Percentiles rank a stretch among this genome's conserved stretches.
Conservation (phyloP, 257 asterid genomes). For the Linderniella brevidens region DNA sequence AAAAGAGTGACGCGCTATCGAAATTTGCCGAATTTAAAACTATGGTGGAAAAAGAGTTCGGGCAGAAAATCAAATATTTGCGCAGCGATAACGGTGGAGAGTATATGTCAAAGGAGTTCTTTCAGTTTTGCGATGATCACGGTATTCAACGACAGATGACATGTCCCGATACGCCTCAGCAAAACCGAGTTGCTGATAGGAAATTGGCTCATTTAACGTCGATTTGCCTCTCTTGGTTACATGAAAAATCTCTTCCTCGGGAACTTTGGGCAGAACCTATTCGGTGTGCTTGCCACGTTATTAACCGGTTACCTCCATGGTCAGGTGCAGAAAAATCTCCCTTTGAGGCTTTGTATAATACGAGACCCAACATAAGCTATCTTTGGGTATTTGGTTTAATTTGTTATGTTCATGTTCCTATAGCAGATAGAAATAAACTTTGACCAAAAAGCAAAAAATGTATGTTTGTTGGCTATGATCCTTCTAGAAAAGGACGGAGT, state of each 20-base stretch:
- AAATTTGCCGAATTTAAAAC: background rate
- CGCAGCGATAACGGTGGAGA: background rate
- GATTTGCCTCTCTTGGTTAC: background rate
- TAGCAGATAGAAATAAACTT: background rate
- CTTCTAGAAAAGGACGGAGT: background rate
- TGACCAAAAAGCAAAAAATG: background rate
- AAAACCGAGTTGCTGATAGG: background rate
- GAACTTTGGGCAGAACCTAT: constrained; percentile 1
- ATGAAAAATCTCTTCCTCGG: background rate
- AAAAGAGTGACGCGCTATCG: background rate
- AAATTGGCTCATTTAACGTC: background rate
- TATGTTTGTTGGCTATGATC: constrained; percentile 2
- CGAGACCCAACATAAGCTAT: background rate
- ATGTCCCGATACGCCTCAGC: background rate
- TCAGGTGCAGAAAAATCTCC: background rate
- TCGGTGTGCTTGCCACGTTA: background rate
- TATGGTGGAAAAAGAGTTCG: background rate
- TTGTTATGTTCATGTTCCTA: background rate
- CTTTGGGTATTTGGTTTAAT: background rate
- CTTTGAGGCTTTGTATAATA: background rate
- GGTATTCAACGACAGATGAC: background rate
- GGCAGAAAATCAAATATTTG: background rate
- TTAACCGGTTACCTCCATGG: background rate
- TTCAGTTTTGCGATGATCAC: background rate
- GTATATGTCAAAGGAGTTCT: background rate